A percentile compares a stretch with the other conserved stretches of the same genome.
Conservation (phyloP, 495 filamentous ascomycete genomes). For the Annulohypoxylon maeteangense region DNA sequence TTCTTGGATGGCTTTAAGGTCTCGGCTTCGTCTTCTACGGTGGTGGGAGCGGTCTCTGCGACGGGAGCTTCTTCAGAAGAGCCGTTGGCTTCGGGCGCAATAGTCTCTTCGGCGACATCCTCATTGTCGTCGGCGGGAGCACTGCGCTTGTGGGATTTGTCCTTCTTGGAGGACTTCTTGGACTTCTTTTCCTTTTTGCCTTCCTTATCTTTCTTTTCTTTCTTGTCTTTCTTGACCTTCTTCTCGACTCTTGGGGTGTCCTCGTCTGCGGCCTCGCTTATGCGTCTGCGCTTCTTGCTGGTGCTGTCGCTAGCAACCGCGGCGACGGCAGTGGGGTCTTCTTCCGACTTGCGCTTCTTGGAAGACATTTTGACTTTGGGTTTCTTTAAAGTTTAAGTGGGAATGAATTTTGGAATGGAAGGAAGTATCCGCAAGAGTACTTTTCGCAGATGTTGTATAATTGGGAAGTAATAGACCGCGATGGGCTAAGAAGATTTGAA, state of each 20-base stretch:
- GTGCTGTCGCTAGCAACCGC: neutral
- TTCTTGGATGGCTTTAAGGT: constrained; percentile 44
- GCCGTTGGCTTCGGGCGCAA: constrained; percentile 7
- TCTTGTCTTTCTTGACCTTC: constrained; percentile 57
- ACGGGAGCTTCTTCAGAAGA: constrained; percentile 14
- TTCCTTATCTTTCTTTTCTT: constrained; percentile 42
- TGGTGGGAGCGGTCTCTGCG: neutral
- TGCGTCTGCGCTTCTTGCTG: constrained; percentile 33
- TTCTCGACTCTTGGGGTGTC: constrained; percentile 48
- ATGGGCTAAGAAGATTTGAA: neutral
- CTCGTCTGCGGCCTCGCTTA: constrained; percentile 23
- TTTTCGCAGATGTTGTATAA: neutral
- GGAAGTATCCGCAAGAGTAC: no score
- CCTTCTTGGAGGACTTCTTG: constrained; percentile 47
- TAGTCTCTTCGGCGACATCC: constrained; percentile 14
- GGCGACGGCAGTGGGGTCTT: constrained; percentile 20
- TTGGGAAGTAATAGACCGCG: neutral
- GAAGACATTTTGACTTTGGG: constrained; percentile 21
- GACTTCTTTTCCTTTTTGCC: constrained; percentile 45
- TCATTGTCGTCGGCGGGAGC: constrained; percentile 41
- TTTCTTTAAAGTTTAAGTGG: neutral
- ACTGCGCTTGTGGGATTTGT: constrained; percentile 50
- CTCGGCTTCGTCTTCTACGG: constrained; percentile 23
- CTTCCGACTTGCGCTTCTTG: constrained; percentile 36
- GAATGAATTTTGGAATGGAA: neutral